Base-by-base conservation (phyloP, 805 yeast genomes). In the Grigorovia transvaalensis region DNA sequence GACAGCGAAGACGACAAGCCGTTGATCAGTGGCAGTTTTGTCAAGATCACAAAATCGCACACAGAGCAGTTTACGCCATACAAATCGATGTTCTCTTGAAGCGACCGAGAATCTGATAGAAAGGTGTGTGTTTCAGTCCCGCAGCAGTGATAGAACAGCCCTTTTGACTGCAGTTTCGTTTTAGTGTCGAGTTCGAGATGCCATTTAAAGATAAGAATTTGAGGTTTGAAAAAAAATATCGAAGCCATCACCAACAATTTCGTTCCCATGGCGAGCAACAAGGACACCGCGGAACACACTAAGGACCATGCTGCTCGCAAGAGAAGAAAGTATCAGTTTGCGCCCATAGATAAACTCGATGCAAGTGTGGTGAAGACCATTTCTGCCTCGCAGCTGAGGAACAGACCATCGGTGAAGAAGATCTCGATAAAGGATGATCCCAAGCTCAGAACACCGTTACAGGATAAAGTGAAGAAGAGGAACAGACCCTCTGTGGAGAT, bases 371-470 rank as follows among this genome's bases (percentile, higher is more conserved):
- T 66, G 20, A 55, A 56, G 45, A 60, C 70, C 3, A 62, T 65
- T 17, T 58, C 69, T 11, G 63, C 62, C 6, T 61, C 69, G 3
- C 66, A 64, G 46, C 56, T 66, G 4, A 53, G 68, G 50, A 63
- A 63, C 52, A 60, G 58, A 2, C 53, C 55, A 18, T 42, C 43
- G 23, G 50, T 29, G 12, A 45, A 41, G 40, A 33, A 38, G 17
- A 17, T 20, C 4, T 4, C 9, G 23, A 38, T 9, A 5, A 35
- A 46, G 20, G 20, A n/a, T n/a, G 40, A n/a, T 2, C 12, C 9
- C n/a, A 27, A 20, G 8, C 9, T 48, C 1, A 44, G 42, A 4
- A 41, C 50, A 15, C 50, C 50, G 13, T 30, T 43, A 23, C 6
- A 41, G 4, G 35, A 44, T 19, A 49, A 49, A 42, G 19, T 8